Base-by-base conservation (phyloP, 805 yeast genomes). In the Pichia manshurica region DNA sequence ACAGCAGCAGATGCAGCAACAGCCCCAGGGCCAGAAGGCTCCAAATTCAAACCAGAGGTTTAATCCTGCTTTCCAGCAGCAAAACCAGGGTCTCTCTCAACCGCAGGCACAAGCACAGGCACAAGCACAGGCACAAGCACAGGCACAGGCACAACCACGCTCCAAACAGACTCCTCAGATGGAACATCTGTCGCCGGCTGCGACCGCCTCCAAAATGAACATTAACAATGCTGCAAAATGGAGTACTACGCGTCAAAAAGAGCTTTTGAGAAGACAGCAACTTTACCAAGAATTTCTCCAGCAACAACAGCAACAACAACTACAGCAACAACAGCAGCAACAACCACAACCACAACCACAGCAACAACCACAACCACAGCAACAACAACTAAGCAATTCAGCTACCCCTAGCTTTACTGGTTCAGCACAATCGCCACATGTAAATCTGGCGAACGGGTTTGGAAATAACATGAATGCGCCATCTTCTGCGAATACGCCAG, bases 1-100 rank as follows among this genome's bases (percentile, higher is more conserved):
- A 42, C 64, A 61, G 39, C 63, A 59, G 13, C 44, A 40, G 38
- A 20, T 20, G 20, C 40, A 29, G 22, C 34, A 40, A 29, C 19
- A 40, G 17, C 19, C 20, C 6, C 32, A 39, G 10, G 8, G 9
- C 8, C 37, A n/a, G 12, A n/a, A 16, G 8, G 37, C 20, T 9
- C 37, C 6, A 15, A 19, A 22, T 12, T 22, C 19, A 22, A 36
- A 36, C 22, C 39, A 36, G 23, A 36, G 20, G 5, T 10, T 17
- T 20, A 36, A 5, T 12, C 16, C 16, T 17, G 22, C 20, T 5
- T 36, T 36, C 6, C 20, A 12, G 22, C 39, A 40, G 21, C 43
- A 40, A 19, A 20, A 40, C 25, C 21, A 40, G 16, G 16, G 5
- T 23, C 15, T 29, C 3, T 13, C 15, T 25, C 39, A 33, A 22